A percentile compares a stretch with the other conserved stretches of the same genome.
Evolutionary conservation across 2,329 filamentous ascomycete genomes (phyloP).

Genomic region (Diplodia seriata): DNA sequence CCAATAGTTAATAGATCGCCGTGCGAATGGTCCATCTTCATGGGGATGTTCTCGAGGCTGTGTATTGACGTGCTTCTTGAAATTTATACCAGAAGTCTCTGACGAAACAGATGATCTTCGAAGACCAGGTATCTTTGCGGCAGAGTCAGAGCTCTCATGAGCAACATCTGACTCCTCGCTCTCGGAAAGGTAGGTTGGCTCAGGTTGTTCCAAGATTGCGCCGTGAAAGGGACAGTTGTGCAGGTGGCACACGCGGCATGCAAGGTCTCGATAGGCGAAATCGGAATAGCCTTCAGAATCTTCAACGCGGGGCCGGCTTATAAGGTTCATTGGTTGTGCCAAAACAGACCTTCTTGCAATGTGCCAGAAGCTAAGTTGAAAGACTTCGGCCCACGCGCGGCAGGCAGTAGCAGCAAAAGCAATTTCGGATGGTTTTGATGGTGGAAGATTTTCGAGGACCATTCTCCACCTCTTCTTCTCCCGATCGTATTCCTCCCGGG

Average conservation of each 20-base stretch:
- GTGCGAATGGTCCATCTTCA: background rate
- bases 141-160: slow-evolving; percentile 29
- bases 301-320: background rate
- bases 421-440: slow-evolving; percentile 38
- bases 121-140: background rate
- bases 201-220: slow-evolving; percentile 45
- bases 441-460: slow-evolving; percentile 43
- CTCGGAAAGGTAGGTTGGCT: slow-evolving; percentile 3
- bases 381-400: slow-evolving; percentile 45
- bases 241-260: slow-evolving; percentile 45
- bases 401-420: slow-evolving; percentile 47
- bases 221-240: slow-evolving; percentile 53
- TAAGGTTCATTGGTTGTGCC: slow-evolving; percentile 35
- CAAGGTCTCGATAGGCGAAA: slow-evolving; percentile 37
- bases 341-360: slow-evolving; percentile 41
- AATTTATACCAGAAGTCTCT: slow-evolving; percentile 16
- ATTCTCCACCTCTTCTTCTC: slow-evolving; percentile 41
- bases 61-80: slow-evolving; percentile 37
- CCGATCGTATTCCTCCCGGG: slow-evolving; percentile 44
- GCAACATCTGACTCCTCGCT: slow-evolving; percentile 3
- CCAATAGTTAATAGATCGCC: slow-evolving; percentile 35
- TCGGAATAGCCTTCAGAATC: slow-evolving; percentile 19
- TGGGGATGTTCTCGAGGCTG: slow-evolving; percentile 32
- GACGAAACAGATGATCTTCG: slow-evolving; percentile 14
- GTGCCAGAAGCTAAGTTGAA: slow-evolving; percentile 52